Evolutionary conservation across 1,284 basidiomycete genomes (phyloP), one percentile per base, ranked within the genome.

Genomic region (Leucoagaricus sp.): DNA sequence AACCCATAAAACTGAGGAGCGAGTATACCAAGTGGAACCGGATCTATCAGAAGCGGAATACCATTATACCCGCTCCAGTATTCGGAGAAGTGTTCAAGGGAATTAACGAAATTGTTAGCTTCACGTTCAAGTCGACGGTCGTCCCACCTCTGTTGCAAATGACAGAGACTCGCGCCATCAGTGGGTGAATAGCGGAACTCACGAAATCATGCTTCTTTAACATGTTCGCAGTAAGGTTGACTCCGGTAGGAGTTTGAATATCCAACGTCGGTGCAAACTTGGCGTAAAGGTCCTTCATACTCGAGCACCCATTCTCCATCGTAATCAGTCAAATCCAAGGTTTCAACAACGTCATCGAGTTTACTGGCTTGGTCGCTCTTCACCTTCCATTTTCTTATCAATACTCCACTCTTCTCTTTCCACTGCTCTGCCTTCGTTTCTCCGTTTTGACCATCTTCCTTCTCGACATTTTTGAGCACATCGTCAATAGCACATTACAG

Each of bases 1-100:
- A 78, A 80, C 1, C 82, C 82, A 61, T 78, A 84, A 64, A 76
- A 83, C 64, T 81, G 81, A 6, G 83, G 82, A 4, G 80, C 76
- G 41, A 82, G 59, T 0, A 82, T 71, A 4, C 72, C 71, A 6
- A 76, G 69, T 8, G 80, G 80, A 0, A 76, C 73, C 0, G 80
- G 81, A 46, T 75, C 68, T 33, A 69, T 67, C 42, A 78, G 45
- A 29, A 77, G 78, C 12, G 63, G 60, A 4, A 77, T 61, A 48
- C 79, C 50, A 59, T 80, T 79, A 59, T 71, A 77, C 2, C 80
- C 79, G 57, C 67, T 77, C 73, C 74, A 81, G 55, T 81, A 76
- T 61, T 82, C 69, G 59, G 73, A 77, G 44, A 82, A 66, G 58
- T 80, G 74, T 15, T 60, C 50, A 1, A 77, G 75, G 62, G 84